Conservation (phyloP, 1,284 basidiomycete species). For the Cutaneotrichosporon cavernicola region DNA sequence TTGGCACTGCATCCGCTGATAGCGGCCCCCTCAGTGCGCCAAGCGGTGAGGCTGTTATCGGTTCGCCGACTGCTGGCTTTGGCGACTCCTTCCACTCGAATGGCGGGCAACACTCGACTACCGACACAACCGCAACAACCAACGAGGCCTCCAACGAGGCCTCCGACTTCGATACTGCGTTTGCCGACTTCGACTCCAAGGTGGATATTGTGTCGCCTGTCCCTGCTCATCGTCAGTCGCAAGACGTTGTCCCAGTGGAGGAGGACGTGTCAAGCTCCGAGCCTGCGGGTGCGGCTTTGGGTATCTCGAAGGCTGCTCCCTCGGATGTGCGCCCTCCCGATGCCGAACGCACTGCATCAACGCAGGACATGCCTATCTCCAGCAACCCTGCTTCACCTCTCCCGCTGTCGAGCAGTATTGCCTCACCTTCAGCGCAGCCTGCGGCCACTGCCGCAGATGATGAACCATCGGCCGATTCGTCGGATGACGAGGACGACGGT, state of each 20-base stretch:
- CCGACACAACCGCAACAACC: neutral
- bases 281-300: neutral
- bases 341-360: slow-evolving; percentile 38
- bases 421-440: neutral
- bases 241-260: neutral
- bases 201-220: neutral
- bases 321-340: slow-evolving; percentile 26
- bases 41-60: neutral
- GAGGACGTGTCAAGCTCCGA: neutral
- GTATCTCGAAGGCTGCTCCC: neutral
- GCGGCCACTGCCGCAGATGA: neutral
- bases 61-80: slow-evolving; percentile 18
- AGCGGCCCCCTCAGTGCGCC: neutral
- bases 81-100: slow-evolving; percentile 33
- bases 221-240: neutral
- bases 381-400: slow-evolving; percentile 35
- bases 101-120: no score
- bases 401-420: neutral
- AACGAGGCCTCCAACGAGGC: slow-evolving; percentile 48
- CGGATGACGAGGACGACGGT: slow-evolving; percentile 47
- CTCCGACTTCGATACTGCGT: slow-evolving; percentile 47
- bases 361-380: slow-evolving; percentile 38
- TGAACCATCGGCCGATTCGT: slow-evolving; percentile 10
- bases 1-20: neutral
- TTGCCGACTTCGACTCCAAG: slow-evolving; percentile 64